Evolutionary conservation across 306 rosid genomes (phyloP), one percentile per base, ranked within the genome.

Genomic region (Comarum palustre): DNA sequence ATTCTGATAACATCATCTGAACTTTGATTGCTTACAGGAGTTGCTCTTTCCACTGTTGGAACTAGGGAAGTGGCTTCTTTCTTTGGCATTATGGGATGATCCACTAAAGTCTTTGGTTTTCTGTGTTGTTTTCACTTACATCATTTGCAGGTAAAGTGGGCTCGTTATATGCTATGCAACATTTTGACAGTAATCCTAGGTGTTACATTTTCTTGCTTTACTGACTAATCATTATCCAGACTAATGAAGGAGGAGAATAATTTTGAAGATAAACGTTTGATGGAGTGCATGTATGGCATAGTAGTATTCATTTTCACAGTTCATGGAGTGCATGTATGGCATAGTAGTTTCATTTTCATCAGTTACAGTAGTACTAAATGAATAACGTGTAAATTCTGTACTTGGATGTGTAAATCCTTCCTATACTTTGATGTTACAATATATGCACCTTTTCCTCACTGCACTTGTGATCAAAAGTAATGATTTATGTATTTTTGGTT

Each of bases 11-110:
- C 73, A 16, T 55, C 68, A 38, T 69, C 76, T 66, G 55, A 71
- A 50, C 38, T 60, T 72, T 67, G 25, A 72, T 34, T 27, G 50
- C 79, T 85, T 78, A 57, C 96, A 95, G 99, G 99, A 92, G 81
- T 73, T 95, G 73, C 91, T 95, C 55, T 82, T 69, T 78, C 99
- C 99, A n/a, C 39, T 95, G 70, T 74, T 70, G 51, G 88, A 88
- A 82, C 80, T 95, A 65, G 75, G 88, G 77, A 87, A 84, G 75
- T 84, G 70, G 67, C 89, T 95, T 80, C 82, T 70, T 63, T 90
- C 96, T 71, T 77, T 95, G 86, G 93, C 85, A 9, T 57, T 68
- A 61, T 95, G 99, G 99, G 96, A 91, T 76, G 96, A 92, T 76
- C 99, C 96, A 3, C 62, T 81, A 84, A 88, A 90, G 87, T 95